A percentile compares a stretch with the other conserved stretches of the same genome.
Evolutionary conservation across 345 rosid genomes (phyloP).

Genomic region (rapeseed (Brassica napus)): Da-Ae NC_063450.1:46206001-46206500

Average conservation of each 20-base stretch:
- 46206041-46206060: constrained; percentile 4
- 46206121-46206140: constrained; percentile 10
- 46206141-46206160: constrained; percentile 5
- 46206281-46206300: constrained; percentile 79
- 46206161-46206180: neutral
- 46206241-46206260: constrained; percentile 24
- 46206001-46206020: constrained; percentile 7
- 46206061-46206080: neutral
- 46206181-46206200: neutral
- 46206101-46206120: neutral
- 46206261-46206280: constrained; percentile 98
- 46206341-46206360: constrained; percentile 73
- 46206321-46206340: constrained; percentile 80
- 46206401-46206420: constrained; percentile 74
- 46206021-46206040: neutral
- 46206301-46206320: constrained; percentile 88
- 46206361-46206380: constrained; percentile 78
- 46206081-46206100: no score
- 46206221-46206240: neutral
- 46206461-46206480: constrained; percentile 79
- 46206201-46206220: neutral
- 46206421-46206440: constrained; percentile 97
- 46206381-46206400: constrained; percentile 62
- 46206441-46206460: constrained; percentile 74
- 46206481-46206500: constrained; percentile 78